phyloP scores from a whole-genome alignment of 495 filamentous ascomycete genomes.

The Tuber aestivum region DNA sequence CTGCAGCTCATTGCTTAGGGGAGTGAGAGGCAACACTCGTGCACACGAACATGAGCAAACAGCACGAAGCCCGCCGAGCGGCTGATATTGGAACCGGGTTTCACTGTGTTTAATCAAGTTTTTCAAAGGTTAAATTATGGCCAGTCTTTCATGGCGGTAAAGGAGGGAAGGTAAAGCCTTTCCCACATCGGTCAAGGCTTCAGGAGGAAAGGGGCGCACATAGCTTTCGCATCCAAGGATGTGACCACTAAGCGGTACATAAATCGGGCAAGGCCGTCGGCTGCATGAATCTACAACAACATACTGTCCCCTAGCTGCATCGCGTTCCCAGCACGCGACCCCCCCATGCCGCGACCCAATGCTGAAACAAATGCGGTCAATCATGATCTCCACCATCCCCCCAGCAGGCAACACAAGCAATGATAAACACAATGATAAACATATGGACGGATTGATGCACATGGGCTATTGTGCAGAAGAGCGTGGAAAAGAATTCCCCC shows the following conservation, averaged over 20 bases:
- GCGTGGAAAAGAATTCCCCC: neutral
- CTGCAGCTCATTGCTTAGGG: no score
- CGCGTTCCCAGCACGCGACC: neutral
- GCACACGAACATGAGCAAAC: neutral
- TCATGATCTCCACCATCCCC: neutral
- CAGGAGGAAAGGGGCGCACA: neutral
- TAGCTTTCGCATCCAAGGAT: neutral
- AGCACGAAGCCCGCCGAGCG: neutral
- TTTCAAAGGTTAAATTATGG: neutral
- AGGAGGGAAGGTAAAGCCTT: neutral
- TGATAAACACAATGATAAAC: neutral
- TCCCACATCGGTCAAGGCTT: neutral
- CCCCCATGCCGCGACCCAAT: neutral
- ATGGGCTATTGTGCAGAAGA: neutral
- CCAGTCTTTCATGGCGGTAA: neutral
- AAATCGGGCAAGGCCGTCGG: neutral
- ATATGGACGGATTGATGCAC: neutral
- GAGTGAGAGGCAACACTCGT: no score
- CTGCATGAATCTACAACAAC: neutral
- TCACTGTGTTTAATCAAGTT: neutral
- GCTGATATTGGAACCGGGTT: neutral
- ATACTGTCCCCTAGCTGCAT: neutral
- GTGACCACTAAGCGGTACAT: neutral
- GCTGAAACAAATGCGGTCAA: neutral
- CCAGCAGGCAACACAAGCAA: neutral